These are phyloP conservation scores for Cercospora brassicicola DNA, from an alignment of 2,329 filamentous ascomycete genomes.

Conservation along the genomic window DNA sequence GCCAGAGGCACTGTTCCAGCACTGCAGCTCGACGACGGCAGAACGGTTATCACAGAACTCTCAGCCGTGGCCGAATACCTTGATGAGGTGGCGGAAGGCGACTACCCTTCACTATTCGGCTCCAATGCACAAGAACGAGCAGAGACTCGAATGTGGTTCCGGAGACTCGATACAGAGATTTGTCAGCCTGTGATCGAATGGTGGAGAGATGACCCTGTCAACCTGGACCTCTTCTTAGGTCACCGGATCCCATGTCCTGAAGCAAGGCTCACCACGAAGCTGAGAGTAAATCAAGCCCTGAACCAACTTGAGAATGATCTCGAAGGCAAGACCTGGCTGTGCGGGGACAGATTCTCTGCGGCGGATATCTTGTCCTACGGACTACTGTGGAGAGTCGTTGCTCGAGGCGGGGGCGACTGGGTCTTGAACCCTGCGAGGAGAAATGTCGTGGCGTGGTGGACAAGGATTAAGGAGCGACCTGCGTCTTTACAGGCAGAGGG, in stretches of 20 bases:
- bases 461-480: neutral
- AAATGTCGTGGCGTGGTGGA: neutral
- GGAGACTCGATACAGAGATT: neutral
- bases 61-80: neutral
- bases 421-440: neutral
- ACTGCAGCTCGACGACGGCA: neutral
- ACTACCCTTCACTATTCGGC: neutral
- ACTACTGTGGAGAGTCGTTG: neutral
- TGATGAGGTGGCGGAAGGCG: neutral
- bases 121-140: neutral
- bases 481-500: neutral
- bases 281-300: neutral
- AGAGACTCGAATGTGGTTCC: neutral
- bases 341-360: neutral
- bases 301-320: conserved; percentile 4
- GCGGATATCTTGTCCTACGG: neutral
- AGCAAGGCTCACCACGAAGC: neutral
- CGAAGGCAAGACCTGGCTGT: neutral
- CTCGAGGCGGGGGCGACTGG: neutral
- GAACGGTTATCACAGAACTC: neutral
- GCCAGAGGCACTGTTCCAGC: neutral
- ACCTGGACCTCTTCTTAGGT: neutral
- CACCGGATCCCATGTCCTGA: neutral
- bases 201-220: neutral
- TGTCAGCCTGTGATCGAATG: neutral